Conservation (phyloP, 371 early-diverging fungal genomes). For the Rhizomucor miehei region DNA sequence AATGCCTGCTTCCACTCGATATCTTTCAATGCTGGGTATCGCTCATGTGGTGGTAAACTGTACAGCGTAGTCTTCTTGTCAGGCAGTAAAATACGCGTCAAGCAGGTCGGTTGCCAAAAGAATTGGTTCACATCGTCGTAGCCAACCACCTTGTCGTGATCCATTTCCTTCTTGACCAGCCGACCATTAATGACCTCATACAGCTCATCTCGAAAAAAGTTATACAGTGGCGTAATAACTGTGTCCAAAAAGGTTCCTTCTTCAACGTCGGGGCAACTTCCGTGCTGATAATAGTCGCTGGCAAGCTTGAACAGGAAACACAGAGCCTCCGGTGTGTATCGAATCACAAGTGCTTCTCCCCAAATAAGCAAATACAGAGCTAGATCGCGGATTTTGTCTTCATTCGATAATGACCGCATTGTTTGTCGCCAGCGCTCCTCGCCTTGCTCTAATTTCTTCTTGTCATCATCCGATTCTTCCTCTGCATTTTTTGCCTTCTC, state of each 20-base stretch:
- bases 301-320: slow-evolving; percentile 86
- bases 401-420: slow-evolving; percentile 76
- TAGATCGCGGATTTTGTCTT: slow-evolving; percentile 67
- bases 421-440: slow-evolving; percentile 69
- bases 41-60: slow-evolving; percentile 60
- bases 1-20: slow-evolving; percentile 75
- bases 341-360: slow-evolving; percentile 84
- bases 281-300: slow-evolving; percentile 49
- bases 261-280: slow-evolving; percentile 36
- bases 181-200: slow-evolving; percentile 72
- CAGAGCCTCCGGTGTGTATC: slow-evolving; percentile 77
- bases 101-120: slow-evolving; percentile 77
- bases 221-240: slow-evolving; percentile 76
- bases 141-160: slow-evolving; percentile 78
- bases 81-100: slow-evolving; percentile 55
- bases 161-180: slow-evolving; percentile 75
- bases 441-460: slow-evolving; percentile 44
- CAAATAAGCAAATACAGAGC: slow-evolving; percentile 82
- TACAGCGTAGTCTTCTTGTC: slow-evolving; percentile 51
- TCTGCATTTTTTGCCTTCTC: slow-evolving; percentile 28
- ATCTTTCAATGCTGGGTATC: slow-evolving; percentile 62
- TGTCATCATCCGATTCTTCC: slow-evolving; percentile 39
- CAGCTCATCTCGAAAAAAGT: slow-evolving; percentile 74
- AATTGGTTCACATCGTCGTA: slow-evolving; percentile 91
- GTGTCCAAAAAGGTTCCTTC: slow-evolving; percentile 74